Conservation (phyloP, 2,329 filamentous ascomycete genomes). For the Colletotrichum truncatum region DNA sequence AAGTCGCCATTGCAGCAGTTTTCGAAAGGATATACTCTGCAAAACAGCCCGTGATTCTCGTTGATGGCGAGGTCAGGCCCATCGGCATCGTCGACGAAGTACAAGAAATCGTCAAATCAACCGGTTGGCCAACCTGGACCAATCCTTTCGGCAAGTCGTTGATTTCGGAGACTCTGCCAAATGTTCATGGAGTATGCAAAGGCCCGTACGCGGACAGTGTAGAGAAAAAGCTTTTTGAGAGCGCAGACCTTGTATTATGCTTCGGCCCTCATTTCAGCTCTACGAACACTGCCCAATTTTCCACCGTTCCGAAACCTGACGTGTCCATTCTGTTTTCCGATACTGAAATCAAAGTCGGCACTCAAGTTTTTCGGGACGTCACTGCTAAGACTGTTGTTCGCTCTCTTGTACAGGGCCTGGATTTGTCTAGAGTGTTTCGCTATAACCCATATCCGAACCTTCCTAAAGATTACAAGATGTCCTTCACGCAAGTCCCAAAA, state of each 20-base stretch:
- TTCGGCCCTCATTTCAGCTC: conserved; percentile 21
- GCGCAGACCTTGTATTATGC: conserved; percentile 29
- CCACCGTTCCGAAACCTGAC: background rate
- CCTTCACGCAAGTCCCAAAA: conserved; percentile 26
- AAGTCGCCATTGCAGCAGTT: conserved; percentile 43
- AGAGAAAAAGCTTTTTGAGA: background rate
- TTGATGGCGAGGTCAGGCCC: conserved; percentile 10
- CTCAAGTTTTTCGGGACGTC: conserved; percentile 41
- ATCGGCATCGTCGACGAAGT: conserved; percentile 1
- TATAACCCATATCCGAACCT: conserved; percentile 40
- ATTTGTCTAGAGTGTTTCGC: conserved; percentile 33
- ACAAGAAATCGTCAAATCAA: background rate
- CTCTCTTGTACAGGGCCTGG: conserved; percentile 34
- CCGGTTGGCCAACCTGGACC: conserved; percentile 17
- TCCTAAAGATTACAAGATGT: conserved; percentile 34
- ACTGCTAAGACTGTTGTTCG: conserved; percentile 33
- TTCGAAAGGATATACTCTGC: conserved; percentile 49
- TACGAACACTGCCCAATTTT: conserved; percentile 1
- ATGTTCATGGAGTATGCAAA: conserved; percentile 2
- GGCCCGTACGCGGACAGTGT: conserved; percentile 34
- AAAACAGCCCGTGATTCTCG: background rate
- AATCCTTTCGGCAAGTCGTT: conserved; percentile 9
- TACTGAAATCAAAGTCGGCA: conserved; percentile 31
- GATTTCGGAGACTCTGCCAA: conserved; percentile 4
- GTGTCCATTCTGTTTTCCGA: conserved; percentile 38